Percentiles rank a stretch among this genome's conserved stretches.
Evolutionary conservation across 2,329 filamentous ascomycete genomes (phyloP).

Genomic region (Arthrobotrys megalospora): DNA sequence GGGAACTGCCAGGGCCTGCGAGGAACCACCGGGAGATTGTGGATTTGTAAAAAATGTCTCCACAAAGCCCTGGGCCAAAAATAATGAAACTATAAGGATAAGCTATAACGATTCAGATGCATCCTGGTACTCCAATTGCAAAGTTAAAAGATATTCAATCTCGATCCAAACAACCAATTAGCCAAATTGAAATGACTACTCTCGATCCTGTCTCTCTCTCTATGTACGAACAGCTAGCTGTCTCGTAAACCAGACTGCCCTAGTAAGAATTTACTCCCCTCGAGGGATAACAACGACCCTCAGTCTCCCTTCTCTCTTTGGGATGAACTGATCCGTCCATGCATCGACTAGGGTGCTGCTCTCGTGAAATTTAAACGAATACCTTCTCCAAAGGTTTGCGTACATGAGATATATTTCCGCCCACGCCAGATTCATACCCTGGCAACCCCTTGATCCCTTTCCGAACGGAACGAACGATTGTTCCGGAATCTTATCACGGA

Average conservation of each 20-base stretch:
- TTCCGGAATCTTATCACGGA: conserved; percentile 59
- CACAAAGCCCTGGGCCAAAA: no score
- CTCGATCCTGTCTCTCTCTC: background rate
- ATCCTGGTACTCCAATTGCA: conserved; percentile 10
- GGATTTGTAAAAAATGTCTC: no score
- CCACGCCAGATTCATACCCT: conserved; percentile 66
- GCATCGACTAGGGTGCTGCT: conserved; percentile 20
- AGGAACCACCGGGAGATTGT: no score
- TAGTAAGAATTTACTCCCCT: conserved; percentile 14
- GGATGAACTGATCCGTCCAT: conserved; percentile 58
- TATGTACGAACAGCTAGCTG: background rate
- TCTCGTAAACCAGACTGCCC: conserved; percentile 36
- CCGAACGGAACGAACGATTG: conserved; percentile 60
- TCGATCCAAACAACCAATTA: conserved; percentile 8
- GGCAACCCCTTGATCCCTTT: conserved; percentile 65
- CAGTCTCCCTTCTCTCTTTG: conserved; percentile 46
- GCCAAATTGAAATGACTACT: background rate
- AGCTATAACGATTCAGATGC: background rate
- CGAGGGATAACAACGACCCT: conserved; percentile 43
- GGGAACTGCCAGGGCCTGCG: no score
- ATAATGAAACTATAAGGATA: no score
- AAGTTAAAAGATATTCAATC: conserved; percentile 4
- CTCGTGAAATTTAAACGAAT: conserved; percentile 64
- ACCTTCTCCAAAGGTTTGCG: conserved; percentile 65
- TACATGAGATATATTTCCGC: conserved; percentile 66